A percentile compares a stretch with the other conserved stretches of the same genome.
phyloP scores from a whole-genome alignment of 2,329 filamentous ascomycete species.

The Aspergillus thermomutatus region DNA sequence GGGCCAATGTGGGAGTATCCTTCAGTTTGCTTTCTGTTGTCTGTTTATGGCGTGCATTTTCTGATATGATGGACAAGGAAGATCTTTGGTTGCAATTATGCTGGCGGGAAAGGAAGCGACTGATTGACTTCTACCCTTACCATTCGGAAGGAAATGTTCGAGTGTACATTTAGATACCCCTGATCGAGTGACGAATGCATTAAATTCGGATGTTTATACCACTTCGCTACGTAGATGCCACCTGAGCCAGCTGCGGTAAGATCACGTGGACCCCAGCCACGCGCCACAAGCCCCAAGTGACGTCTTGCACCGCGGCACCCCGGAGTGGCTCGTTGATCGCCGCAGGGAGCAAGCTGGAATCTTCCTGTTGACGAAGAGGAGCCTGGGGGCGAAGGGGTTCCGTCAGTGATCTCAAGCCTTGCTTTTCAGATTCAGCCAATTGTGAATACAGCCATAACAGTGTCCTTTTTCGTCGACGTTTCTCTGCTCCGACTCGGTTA shows the following conservation, averaged over 20 bases:
- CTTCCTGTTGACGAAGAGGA: background rate
- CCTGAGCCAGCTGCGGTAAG: background rate
- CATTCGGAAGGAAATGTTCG: slow-evolving; percentile 7
- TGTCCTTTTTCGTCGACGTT: background rate
- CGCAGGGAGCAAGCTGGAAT: slow-evolving; percentile 2
- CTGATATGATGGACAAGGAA: slow-evolving; percentile 4
- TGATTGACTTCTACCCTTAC: background rate
- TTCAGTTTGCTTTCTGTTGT: slow-evolving; percentile 11
- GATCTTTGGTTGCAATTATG: slow-evolving; percentile 7
- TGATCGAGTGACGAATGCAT: slow-evolving; percentile 15
- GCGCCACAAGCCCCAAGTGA: slow-evolving; percentile 4
- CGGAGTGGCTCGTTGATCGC: background rate
- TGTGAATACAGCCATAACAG: background rate
- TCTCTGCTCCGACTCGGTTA: background rate
- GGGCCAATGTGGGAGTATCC: background rate
- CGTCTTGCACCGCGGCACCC: background rate
- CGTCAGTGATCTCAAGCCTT: background rate
- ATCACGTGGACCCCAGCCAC: slow-evolving; percentile 3
- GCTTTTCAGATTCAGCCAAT: background rate
- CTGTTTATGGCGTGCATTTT: slow-evolving; percentile 8
- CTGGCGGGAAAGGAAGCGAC: slow-evolving; percentile 2
- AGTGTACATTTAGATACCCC: slow-evolving; percentile 35
- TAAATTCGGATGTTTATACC: slow-evolving; percentile 2
- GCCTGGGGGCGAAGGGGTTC: background rate
- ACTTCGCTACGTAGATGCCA: background rate